Conservation (phyloP, 805 yeast species). For the Hyphopichia homilentoma region DNA sequence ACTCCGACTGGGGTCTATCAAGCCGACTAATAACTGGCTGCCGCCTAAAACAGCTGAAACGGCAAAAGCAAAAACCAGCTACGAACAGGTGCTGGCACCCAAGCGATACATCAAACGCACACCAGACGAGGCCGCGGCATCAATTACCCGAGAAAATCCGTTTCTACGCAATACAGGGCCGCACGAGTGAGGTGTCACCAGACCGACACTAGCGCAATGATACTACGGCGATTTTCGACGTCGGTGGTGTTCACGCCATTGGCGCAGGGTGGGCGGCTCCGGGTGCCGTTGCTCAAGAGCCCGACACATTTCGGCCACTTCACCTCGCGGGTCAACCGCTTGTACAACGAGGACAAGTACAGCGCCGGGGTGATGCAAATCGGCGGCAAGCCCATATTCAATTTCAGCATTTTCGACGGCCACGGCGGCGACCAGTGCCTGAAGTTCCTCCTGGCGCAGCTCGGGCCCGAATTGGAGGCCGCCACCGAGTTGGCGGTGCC, state of each 20-base stretch:
- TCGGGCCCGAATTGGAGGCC: conserved; percentile 52
- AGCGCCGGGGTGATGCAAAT: conserved; percentile 57
- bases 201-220: no score
- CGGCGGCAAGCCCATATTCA: conserved; percentile 39
- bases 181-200: no score
- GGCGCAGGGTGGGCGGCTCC: conserved; percentile 36
- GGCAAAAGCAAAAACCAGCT: no score
- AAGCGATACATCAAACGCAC: no score
- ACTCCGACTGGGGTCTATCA: no score
- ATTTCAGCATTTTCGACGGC: conserved; percentile 83
- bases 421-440: conserved; percentile 88
- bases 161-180: no score
- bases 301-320: conserved; percentile 80
- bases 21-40: no score
- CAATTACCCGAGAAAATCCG: no score
- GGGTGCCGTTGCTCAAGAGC: conserved; percentile 56
- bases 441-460: conserved; percentile 49
- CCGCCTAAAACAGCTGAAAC: no score
- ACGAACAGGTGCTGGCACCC: no score
- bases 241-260: conserved; percentile 27
- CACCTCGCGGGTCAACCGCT: conserved; percentile 70
- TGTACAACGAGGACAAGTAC: conserved; percentile 78
- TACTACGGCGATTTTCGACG: no score
- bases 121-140: no score
- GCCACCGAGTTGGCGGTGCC: conserved; percentile 20